Evolutionary conservation across 164 flowering plant genomes (phyloP), one percentile per base, ranked within the genome.

Genomic region (Protea cynaroides): DNA sequence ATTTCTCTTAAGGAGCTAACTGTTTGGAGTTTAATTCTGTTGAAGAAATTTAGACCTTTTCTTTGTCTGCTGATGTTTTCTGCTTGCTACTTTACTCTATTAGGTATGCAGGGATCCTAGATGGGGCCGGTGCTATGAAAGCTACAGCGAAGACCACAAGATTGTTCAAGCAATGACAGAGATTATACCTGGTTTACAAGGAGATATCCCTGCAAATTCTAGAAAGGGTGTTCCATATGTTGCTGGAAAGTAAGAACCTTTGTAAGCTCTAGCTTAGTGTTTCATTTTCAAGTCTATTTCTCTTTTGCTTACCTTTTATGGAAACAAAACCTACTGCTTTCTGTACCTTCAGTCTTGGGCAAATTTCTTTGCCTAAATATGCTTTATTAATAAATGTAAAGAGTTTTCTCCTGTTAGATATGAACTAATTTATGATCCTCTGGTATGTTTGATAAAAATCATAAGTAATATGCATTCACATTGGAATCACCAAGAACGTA

Each of bases 21-120:
- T 3, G n/a, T 54, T 17, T 36, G 29, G 14, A 25, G 58, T 56
- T 40, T 21, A 58, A 52, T 19, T 59, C n/a, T 10, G 54, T 23
- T 18, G 3, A 25, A 44, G 18, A 49, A 40, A 40, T 40, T 12
- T 49, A 18, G 52, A 49, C 2, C 1, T 49, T 49, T 49, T 49
- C 52, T 15, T 15, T 44, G 15, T 44, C 15, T 11, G 49, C 49
- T 44, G 49, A 44, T n/a, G 21, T 24, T 51, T 24, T 18, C 21
- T 8, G 29, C 44, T 24, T 58, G 19, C 50, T 25, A 13, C 43
- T 44, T 66, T 29, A 14, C 36, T 17, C 15, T 3, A 49, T 53
- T 62, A 82, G 87, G 85, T 84, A 22, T 84, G 88, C 66, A 74
- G 86, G 62, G 88, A 84, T 74, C 88, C 86, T 25, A 78, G 88